Evolutionary conservation across 176 grass and related monocot species (phyloP), one percentile per base, ranked within the genome.

Genomic region (Oryza glaberrima): DNA sequence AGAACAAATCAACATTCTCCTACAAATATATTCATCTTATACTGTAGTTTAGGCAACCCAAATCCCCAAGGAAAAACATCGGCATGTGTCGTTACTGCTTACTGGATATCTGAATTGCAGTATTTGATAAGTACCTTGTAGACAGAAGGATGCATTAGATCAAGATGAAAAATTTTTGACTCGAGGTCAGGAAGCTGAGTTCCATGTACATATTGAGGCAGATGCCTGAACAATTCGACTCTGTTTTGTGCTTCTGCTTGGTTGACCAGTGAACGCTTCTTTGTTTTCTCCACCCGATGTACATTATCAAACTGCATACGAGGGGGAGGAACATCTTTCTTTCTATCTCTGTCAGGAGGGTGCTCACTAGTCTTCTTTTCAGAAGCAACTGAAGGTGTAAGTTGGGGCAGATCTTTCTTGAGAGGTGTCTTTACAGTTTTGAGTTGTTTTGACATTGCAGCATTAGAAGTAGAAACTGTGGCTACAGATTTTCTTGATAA

Each of bases 121-220:
- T 60, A 61, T 61, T 61, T 61, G 41, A 87, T 49, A 43, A 63
- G 60, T 86, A 97, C 92, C 90, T 97, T 93, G 88, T 88, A 97
- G 66, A 97, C 88, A 90, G 94, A 94, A 88, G 94, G 90, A 78
- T 97, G 94, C 61, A 97, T 88, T 81, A 73, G 85, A 67, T 88
- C 76, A 84, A 84, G 90, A 72, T 89, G 92, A 79, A 97, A 90
- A 44, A 51, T 67, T 84, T 94, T 97, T 60, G 82, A 85, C 56
- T 97, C 86, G 1, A 94, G 85, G 34, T 97, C 92, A 84, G 94
- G 92, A 75, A 97, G 87, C 61, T 89, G 92, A 82, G 90, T 92
- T 35, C 85, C 94, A 85, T 87, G 94, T 15, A 77, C 84, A 77
- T 94, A 90, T 26, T 94, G 94, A 60, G 92, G 92, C 35, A 97